Base-by-base conservation (phyloP, 164 flowering plant genomes). In the Amborella trichopoda region DNA sequence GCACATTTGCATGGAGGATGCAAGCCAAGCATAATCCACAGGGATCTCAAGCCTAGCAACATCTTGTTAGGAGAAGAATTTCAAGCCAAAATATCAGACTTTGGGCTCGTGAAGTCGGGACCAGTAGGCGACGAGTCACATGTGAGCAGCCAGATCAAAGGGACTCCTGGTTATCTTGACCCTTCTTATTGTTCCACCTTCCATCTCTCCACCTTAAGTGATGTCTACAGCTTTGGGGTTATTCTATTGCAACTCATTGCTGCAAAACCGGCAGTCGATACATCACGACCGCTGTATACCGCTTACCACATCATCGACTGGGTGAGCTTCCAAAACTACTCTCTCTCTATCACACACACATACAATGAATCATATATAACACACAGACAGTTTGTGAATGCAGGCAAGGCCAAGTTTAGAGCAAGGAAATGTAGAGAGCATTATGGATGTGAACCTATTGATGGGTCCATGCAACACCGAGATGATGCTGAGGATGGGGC, bases 161-260 rank as follows among this genome's bases (percentile, higher is more conserved):
- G 41, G 6, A 38, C 41, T 22, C 2, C 4, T 0, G 41, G 41
- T n/a, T 38, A 38, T 13, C 21, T 22, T n/a, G 41, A 18, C 16
- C 41, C 41, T 2, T n/a, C 79, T 41, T 81, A 81, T 33, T 78
- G 85, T 44, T 36, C 81, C 4, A 74, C 67, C 55, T 63, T 65
- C 19, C 86, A 81, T 53, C 63, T 78, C 46, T 64, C 68, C 16
- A 75, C 78, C 0, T 71, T 69, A 23, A 76, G 72, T 30, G 86
- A 81, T 54, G 85, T 78, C 13, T 81, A 70, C 37, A 81, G 91
- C 69, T 78, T 78, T 33, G 91, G 91, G 8, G 79, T 81, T 5
- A 78, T 81, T n/a, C 70, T 78, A 18, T 46, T 78, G 49, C 86
- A 81, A 48, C 84, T 81, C n/a, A 64, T 81, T 27, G 42, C 81